Evolutionary conservation across 345 rosid genomes (phyloP).

Genomic region (Camelina neglecta): DNA sequence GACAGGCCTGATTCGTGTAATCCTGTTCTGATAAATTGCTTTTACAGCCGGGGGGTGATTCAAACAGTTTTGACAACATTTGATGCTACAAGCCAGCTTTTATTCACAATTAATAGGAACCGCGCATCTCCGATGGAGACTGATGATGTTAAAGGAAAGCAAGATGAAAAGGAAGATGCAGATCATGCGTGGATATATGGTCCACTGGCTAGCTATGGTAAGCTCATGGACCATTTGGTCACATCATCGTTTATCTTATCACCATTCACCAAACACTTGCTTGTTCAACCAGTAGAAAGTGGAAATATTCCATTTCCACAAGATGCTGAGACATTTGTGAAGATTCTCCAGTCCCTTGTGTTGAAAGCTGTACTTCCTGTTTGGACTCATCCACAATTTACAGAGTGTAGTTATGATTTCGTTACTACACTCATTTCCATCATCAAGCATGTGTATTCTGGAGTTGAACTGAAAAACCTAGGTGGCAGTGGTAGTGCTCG

Average conservation of each 20-base stretch:
- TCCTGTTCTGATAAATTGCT: slow-evolving; percentile 78
- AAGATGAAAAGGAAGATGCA: slow-evolving; percentile 64
- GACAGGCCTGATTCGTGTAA: slow-evolving; percentile 93
- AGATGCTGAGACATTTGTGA: slow-evolving; percentile 90
- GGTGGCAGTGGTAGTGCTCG: slow-evolving; percentile 60
- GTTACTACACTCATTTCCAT: slow-evolving; percentile 79
- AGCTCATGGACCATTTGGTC: slow-evolving; percentile 93
- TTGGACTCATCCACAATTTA: slow-evolving; percentile 85
- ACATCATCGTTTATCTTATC: slow-evolving; percentile 89
- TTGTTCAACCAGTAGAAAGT: slow-evolving; percentile 72
- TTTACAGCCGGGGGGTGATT: slow-evolving; percentile 80
- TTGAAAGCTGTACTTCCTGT: slow-evolving; percentile 91
- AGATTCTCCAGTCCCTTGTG: slow-evolving; percentile 91
- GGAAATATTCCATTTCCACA: slow-evolving; percentile 72
- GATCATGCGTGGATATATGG: slow-evolving; percentile 92
- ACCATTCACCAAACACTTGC: slow-evolving; percentile 83
- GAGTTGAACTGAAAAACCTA: slow-evolving; percentile 85
- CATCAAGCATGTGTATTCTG: slow-evolving; percentile 84
- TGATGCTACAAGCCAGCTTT: slow-evolving; percentile 92
- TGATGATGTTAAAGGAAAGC: slow-evolving; percentile 71
- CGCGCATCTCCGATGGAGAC: slow-evolving; percentile 90
- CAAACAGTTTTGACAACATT: slow-evolving; percentile 86
- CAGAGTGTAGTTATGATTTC: slow-evolving; percentile 80
- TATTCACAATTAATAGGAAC: slow-evolving; percentile 70
- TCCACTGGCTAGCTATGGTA: slow-evolving; percentile 89